A percentile compares a stretch with the other conserved stretches of the same genome.
These are phyloP conservation scores for Primulina tabacum DNA, from an alignment of 257 asterid genomes.

Conservation along the genomic window DNA sequence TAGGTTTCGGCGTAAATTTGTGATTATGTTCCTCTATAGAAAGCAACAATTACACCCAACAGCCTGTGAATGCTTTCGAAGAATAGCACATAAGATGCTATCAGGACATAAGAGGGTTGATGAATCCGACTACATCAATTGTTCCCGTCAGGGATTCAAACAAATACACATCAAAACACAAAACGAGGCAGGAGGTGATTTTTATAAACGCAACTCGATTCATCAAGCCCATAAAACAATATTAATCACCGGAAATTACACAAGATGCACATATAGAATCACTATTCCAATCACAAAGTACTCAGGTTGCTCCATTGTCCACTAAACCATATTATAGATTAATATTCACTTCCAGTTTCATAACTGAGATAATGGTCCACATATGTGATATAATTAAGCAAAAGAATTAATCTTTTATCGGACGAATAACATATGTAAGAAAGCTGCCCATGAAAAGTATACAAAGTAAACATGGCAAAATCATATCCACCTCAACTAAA, in stretches of 20 bases:
- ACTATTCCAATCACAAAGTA: neutral
- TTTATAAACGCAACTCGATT: neutral
- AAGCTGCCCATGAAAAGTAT: no score
- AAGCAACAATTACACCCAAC: neutral
- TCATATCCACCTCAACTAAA: constrained; percentile 23
- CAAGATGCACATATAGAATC: neutral
- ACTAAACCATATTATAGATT: no score
- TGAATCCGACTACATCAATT: neutral
- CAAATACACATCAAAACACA: neutral
- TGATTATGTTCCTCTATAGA: no score
- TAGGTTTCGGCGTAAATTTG: no score
- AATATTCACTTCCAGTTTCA: no score
- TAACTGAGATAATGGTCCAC: no score
- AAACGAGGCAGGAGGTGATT: neutral
- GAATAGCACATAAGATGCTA: neutral
- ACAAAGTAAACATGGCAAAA: no score
- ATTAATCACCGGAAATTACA: neutral
- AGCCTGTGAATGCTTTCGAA: neutral
- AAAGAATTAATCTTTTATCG: no score
- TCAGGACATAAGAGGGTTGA: neutral
- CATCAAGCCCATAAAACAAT: neutral
- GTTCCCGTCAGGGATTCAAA: neutral
- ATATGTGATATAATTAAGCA: no score
- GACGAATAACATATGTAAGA: no score
- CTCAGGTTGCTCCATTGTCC: neutral